Evolutionary conservation across 2,329 filamentous ascomycete genomes (phyloP).

Genomic region (Penicillium sp.): DNA sequence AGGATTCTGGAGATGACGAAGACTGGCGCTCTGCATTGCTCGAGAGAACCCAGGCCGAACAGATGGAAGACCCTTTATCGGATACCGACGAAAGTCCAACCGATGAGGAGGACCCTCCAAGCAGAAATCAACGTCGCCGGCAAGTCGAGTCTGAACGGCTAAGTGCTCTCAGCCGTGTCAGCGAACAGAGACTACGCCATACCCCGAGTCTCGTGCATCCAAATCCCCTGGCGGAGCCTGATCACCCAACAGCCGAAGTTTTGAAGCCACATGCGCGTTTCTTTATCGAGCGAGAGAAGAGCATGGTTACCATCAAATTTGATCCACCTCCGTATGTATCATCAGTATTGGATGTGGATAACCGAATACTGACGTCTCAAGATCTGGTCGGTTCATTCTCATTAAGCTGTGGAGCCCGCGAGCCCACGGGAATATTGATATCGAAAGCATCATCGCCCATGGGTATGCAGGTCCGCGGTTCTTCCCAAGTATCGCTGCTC

Average conservation of each 20-base stretch:
- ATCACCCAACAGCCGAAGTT: constrained; percentile 43
- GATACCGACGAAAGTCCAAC: constrained; percentile 36
- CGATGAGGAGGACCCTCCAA: constrained; percentile 26
- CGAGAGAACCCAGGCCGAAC: constrained; percentile 33
- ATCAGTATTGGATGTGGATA: neutral
- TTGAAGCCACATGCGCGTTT: constrained; percentile 77
- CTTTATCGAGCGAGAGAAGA: constrained; percentile 77
- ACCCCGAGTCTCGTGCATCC: constrained; percentile 32
- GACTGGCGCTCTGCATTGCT: constrained; percentile 26
- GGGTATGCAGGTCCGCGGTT: constrained; percentile 84
- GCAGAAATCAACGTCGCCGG: constrained; percentile 27
- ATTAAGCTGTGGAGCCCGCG: constrained; percentile 87
- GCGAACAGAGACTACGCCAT: constrained; percentile 23
- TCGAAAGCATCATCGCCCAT: constrained; percentile 78
- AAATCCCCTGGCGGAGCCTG: constrained; percentile 15
- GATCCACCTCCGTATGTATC: constrained; percentile 43
- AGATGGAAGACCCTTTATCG: constrained; percentile 25
- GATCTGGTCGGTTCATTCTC: constrained; percentile 76
- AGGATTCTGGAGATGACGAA: constrained; percentile 29
- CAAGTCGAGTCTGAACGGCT: constrained; percentile 28
- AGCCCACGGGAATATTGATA: constrained; percentile 77
- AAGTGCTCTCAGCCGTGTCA: constrained; percentile 16
- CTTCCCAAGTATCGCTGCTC: constrained; percentile 59
- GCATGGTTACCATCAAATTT: constrained; percentile 82
- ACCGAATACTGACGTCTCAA: constrained; percentile 27